Percentiles rank a stretch among this genome's conserved stretches.
These are phyloP conservation scores for Colletotrichum siamense DNA, from an alignment of 2,329 filamentous ascomycete species.

Conservation along the genomic window DNA sequence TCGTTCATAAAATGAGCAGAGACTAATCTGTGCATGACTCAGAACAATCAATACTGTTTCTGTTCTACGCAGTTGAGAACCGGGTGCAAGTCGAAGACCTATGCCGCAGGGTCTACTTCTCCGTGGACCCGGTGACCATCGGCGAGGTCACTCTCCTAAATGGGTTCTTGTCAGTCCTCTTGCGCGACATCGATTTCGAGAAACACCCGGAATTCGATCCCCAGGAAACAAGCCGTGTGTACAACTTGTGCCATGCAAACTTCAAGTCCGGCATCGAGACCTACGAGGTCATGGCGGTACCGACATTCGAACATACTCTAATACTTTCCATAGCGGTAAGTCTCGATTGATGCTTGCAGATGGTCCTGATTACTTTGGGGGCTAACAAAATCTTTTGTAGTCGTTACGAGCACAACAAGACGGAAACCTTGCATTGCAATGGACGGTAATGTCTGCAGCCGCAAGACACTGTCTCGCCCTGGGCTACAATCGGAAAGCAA, in stretches of 20 bases:
- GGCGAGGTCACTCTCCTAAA: conserved; percentile 23
- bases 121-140: conserved; percentile 19
- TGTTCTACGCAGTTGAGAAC: conserved; percentile 23
- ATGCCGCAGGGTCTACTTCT: conserved; percentile 24
- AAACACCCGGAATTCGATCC: conserved; percentile 4
- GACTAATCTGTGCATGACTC: not conserved
- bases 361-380: not conserved
- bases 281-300: conserved; percentile 17
- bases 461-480: conserved; percentile 24
- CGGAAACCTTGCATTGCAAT: conserved; percentile 22
- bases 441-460: conserved; percentile 20
- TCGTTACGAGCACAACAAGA: conserved; percentile 20
- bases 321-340: conserved; percentile 20
- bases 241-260: conserved; percentile 16
- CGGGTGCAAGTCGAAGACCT: conserved; percentile 18
- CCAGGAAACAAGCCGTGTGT: conserved; percentile 6
- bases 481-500: conserved; percentile 24
- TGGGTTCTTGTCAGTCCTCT: conserved; percentile 19
- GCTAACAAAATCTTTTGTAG: not conserved
- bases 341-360: not conserved
- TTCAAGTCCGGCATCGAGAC: conserved; percentile 20
- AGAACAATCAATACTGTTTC: conserved; percentile 10
- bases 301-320: conserved; percentile 19
- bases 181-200: conserved; percentile 20
- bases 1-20: not conserved